These are phyloP conservation scores for Ophiocordyceps camponoti-floridani DNA, from an alignment of 2,329 filamentous ascomycete genomes.

Conservation along the genomic window DNA sequence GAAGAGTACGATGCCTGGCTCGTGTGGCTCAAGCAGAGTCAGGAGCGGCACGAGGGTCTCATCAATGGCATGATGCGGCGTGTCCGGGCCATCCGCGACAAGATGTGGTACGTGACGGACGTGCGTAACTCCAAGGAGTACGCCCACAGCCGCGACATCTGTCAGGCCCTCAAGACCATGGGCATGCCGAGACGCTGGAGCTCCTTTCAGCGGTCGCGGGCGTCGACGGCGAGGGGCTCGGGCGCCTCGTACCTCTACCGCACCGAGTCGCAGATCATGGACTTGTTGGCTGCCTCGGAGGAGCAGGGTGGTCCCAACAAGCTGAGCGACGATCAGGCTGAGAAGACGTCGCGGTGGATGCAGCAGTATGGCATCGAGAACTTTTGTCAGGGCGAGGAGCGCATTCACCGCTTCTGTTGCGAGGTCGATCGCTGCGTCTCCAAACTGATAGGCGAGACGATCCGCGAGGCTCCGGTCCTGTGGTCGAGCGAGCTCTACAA, in stretches of 20 bases:
- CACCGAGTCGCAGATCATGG: conserved; percentile 70
- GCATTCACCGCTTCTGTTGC: conserved; percentile 83
- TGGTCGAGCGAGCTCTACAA: conserved; percentile 86
- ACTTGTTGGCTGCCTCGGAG: conserved; percentile 64
- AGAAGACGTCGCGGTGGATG: conserved; percentile 70
- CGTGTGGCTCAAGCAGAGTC: conserved; percentile 66
- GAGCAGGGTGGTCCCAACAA: conserved; percentile 88
- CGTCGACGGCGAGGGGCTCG: conserved; percentile 26
- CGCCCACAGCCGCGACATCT: conserved; percentile 71
- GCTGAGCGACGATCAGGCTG: conserved; percentile 85
- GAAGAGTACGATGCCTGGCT: conserved; percentile 70
- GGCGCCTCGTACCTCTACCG: conserved; percentile 54
- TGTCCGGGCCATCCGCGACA: conserved; percentile 64
- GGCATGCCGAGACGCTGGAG: conserved; percentile 42
- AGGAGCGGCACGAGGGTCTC: conserved; percentile 57
- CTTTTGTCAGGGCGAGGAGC: conserved; percentile 85
- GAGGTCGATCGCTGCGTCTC: conserved; percentile 77
- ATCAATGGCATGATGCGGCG: conserved; percentile 60
- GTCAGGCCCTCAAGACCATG: conserved; percentile 83
- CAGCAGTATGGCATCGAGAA: conserved; percentile 71
- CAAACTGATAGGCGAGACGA: conserved; percentile 68
- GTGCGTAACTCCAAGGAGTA: conserved; percentile 81
- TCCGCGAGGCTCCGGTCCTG: conserved; percentile 69
- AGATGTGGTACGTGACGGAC: conserved; percentile 98
- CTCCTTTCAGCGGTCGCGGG: conserved; percentile 30